Evolutionary conservation across 768 basidiomycete genomes (phyloP).

Genomic region (Mycena indigotica): DNA sequence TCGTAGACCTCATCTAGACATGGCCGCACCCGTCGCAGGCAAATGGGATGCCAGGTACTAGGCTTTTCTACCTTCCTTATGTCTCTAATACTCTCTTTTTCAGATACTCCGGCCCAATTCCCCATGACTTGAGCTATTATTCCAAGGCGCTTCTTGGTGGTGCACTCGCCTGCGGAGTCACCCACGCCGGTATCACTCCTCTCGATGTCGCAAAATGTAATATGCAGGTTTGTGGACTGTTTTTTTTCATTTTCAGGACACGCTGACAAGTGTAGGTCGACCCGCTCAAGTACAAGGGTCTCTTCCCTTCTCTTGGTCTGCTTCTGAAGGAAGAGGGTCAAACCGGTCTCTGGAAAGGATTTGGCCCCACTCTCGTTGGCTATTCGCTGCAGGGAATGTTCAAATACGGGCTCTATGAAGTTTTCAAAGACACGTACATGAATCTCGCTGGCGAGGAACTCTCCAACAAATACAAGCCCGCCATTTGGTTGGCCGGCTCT

Average conservation of each 20-base stretch:
- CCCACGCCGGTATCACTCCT: slow-evolving; percentile 86
- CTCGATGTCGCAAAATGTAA: slow-evolving; percentile 90
- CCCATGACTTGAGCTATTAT: slow-evolving; percentile 77
- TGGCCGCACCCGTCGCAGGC: slow-evolving; percentile 53
- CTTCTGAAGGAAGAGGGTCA: slow-evolving; percentile 82
- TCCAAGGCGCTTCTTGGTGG: slow-evolving; percentile 88
- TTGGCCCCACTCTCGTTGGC: slow-evolving; percentile 90
- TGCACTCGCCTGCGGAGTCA: slow-evolving; percentile 83
- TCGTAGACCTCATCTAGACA: slow-evolving; percentile 33
- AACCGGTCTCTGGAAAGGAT: slow-evolving; percentile 89
- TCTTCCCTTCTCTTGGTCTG: slow-evolving; percentile 58
- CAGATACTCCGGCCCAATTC: slow-evolving; percentile 71
- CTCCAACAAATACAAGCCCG: slow-evolving; percentile 78
- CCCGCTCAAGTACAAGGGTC: slow-evolving; percentile 74
- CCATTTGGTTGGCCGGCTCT: slow-evolving; percentile 92
- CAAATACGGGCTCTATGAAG: slow-evolving; percentile 97
- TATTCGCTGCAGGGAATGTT: slow-evolving; percentile 97
- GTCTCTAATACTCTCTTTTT: slow-evolving; percentile 5
- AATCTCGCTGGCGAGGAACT: slow-evolving; percentile 87
- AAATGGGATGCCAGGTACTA: slow-evolving; percentile 83
- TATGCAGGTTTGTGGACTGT: slow-evolving; percentile 69
- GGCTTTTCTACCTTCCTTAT: slow-evolving; percentile 9
- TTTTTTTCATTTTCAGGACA: background rate
- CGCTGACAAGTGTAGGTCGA: slow-evolving; percentile 54
- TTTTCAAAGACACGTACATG: slow-evolving; percentile 93